phyloP scores from a whole-genome alignment of 225 moss, liverwort and hornwort genomes.

The Rhytidiadelphus loreus region DNA sequence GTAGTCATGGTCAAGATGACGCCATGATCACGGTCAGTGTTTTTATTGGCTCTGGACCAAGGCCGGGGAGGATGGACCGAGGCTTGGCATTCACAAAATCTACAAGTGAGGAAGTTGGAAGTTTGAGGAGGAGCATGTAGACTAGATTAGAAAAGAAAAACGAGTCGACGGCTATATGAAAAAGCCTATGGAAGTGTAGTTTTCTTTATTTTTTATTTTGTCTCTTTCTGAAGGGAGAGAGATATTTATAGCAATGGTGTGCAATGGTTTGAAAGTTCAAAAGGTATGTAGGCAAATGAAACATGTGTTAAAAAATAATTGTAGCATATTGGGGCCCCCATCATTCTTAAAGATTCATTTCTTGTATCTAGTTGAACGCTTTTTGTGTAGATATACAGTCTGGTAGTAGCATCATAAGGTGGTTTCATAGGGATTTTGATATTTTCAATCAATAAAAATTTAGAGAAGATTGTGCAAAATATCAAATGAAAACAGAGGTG shows the following conservation, averaged over 20 bases:
- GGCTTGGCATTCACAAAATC: neutral
- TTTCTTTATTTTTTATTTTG: neutral
- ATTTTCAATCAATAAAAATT: neutral
- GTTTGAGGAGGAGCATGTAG: too few species aligned
- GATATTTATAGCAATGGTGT: neutral
- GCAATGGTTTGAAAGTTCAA: neutral
- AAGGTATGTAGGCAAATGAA: neutral
- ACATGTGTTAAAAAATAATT: neutral
- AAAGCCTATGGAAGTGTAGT: neutral
- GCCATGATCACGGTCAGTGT: neutral
- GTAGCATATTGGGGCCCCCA: too few species aligned
- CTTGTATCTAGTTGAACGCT: neutral
- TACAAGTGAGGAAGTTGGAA: neutral
- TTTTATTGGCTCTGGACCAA: neutral
- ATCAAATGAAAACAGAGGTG: neutral
- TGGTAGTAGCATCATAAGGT: neutral
- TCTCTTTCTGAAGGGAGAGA: fast-evolving
- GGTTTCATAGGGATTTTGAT: neutral
- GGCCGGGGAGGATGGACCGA: neutral
- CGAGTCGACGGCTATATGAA: fast-evolving
- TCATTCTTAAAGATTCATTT: neutral
- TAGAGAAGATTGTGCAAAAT: fast-evolving
- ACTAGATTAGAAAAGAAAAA: neutral
- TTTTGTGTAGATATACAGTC: neutral
- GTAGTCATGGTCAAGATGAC: neutral